Evolutionary conservation across 176 grass and related monocot species (phyloP).

Genomic region (Carex littledalei): DNA sequence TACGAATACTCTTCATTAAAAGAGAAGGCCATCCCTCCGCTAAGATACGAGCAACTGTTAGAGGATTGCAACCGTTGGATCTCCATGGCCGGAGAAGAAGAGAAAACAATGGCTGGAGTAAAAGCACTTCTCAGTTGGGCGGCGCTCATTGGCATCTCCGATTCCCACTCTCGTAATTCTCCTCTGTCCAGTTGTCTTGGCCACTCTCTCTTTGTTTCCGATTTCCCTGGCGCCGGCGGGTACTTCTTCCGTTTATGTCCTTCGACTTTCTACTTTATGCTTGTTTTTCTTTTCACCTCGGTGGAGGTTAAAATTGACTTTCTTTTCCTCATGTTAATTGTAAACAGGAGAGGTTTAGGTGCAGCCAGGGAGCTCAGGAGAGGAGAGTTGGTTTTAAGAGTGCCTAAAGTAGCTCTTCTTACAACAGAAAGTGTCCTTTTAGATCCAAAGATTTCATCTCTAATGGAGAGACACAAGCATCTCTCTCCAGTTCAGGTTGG

Average conservation of each 20-base stretch:
- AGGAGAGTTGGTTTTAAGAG: slow-evolving; percentile 67
- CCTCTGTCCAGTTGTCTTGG: slow-evolving; percentile 32
- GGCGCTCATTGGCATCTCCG: slow-evolving; percentile 63
- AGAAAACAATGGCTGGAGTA: slow-evolving; percentile 18
- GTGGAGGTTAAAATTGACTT: neutral
- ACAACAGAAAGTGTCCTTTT: slow-evolving; percentile 55
- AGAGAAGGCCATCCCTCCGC: neutral
- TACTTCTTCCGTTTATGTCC: slow-evolving; percentile 22
- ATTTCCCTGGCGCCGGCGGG: slow-evolving; percentile 75
- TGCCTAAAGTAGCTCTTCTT: slow-evolving; percentile 56
- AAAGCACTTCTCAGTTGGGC: slow-evolving; percentile 70
- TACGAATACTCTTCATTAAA: no score
- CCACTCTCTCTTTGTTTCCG: slow-evolving; percentile 43
- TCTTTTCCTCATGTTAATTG: neutral
- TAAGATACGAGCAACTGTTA: neutral
- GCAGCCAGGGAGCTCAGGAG: slow-evolving; percentile 56
- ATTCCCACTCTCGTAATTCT: slow-evolving; percentile 20
- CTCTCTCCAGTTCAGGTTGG: slow-evolving; percentile 59
- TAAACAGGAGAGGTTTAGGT: slow-evolving; percentile 66
- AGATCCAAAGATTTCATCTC: slow-evolving; percentile 39
- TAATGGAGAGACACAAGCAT: slow-evolving; percentile 20
- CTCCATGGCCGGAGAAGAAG: slow-evolving; percentile 13
- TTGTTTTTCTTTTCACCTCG: neutral
- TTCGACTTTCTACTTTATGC: neutral
- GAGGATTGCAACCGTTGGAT: neutral